A percentile compares a stretch with the other conserved stretches of the same genome.
phyloP scores from a whole-genome alignment of 140 eudicot genomes.

The Erigeron philadelphicus region DNA sequence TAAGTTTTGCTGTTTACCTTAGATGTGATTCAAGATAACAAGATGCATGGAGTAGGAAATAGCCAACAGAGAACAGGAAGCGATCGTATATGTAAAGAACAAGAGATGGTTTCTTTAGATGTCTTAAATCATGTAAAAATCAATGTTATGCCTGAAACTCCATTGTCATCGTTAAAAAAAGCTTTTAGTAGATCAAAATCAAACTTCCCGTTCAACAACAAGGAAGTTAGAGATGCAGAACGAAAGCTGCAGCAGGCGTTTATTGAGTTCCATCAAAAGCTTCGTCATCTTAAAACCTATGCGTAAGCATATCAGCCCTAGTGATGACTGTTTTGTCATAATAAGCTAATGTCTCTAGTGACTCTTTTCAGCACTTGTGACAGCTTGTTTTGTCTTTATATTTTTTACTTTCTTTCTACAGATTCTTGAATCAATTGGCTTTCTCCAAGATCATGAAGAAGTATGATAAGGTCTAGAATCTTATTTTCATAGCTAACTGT shows the following conservation, averaged over 20 bases:
- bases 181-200: constrained; percentile 34
- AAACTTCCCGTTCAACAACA: constrained; percentile 36
- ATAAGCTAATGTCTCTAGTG: not conserved
- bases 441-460: constrained; percentile 65
- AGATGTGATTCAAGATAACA: constrained; percentile 51
- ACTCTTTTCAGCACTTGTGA: not conserved
- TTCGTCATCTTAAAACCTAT: constrained; percentile 55
- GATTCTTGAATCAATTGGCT: constrained; percentile 49
- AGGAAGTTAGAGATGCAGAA: constrained; percentile 42
- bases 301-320: constrained; percentile 29
- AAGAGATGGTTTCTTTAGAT: constrained; percentile 34
- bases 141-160: constrained; percentile 47
- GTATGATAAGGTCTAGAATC: constrained; percentile 44
- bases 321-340: not conserved
- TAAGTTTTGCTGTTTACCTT: constrained; percentile 12
- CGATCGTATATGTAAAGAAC: constrained; percentile 10
- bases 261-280: constrained; percentile 51
- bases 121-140: constrained; percentile 59
- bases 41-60: constrained; percentile 27
- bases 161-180: constrained; percentile 39
- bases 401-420: constrained; percentile 17
- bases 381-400: not conserved
- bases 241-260: constrained; percentile 47
- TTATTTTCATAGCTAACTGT: not conserved
- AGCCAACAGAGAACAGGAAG: constrained; percentile 6